Evolutionary conservation across 306 rosid genomes (phyloP), one percentile per base, ranked within the genome.

Genomic region (Heteromeles arbutifolia): DNA sequence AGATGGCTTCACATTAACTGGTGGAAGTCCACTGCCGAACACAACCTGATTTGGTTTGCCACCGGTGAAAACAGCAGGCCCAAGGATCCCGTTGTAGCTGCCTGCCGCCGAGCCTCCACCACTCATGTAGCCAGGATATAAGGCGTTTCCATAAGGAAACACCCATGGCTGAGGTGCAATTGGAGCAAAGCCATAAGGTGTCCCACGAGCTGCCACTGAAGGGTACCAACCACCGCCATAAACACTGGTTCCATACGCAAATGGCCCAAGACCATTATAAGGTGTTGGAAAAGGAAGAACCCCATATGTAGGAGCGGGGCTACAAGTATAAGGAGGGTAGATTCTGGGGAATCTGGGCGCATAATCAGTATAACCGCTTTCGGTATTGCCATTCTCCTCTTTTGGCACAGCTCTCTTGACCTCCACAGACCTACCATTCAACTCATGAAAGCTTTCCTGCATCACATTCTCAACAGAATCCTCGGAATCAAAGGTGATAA

Each of bases 391-490:
- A 61, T 80, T 84, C 15, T 76, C 89, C 69, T 89, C 91, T 75
- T 88, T 90, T 0, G 98, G 97, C 78, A 90, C 88, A 18, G 98
- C 98, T 82, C 86, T 93, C 91, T 93, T 93, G 50, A 93, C 98
- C 88, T 90, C 98, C 69, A 90, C 98, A 68, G 70, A 84, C 68
- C 87, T 87, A 73, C 96, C 98, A 73, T 84, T 80, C 84, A 93
- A 79, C 67, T 93, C 91, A 77, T 90, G 95, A 59, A 89, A 93
- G 73, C 41, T 93, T 21, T 82, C 80, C 76, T 77, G 69, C 85
- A 88, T 79, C 29, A 89, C 98, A 69, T 59, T 85, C 72, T 87
- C 90, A 74, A 87, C 97, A 0, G 97, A 81, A 5, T 87, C 95
- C 75, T 87, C 91, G 0, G 86, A 89, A 68, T 84, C 98, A 45